Base-by-base conservation (phyloP, 108 stramenopile genomes). In the Fistulifera pelliculosa region DNA sequence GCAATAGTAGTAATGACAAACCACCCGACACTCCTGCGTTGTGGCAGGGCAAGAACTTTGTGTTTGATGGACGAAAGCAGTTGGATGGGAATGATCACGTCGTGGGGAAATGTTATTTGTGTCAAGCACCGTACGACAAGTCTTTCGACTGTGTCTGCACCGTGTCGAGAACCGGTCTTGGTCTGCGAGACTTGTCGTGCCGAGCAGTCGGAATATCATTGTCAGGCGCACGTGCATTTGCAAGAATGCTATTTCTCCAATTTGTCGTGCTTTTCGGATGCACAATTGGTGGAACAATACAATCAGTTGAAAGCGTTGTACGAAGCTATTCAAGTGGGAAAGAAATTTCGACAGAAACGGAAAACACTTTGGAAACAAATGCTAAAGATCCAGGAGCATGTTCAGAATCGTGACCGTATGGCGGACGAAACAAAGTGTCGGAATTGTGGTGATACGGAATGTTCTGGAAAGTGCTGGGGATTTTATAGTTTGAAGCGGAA, bases 1-100 rank as follows among this genome's bases (percentile, higher is more conserved):
- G 6, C 47, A 54, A 83, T 11, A 16, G 22, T n/a, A n/a, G 15
- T 49, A 69, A 43, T 15, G 31, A 35, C 3, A 35, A 35, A 6
- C 3, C 3, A 35, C 6, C 6, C 8, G 50, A 51, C 21, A 19
- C 15, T 23, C 19, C 15, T 28, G 10, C 56, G 38, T 56, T 84
- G 10, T 91, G 70, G 67, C 45, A 67, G 24, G 90, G 90, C 22
- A 84, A 84, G 60, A 91, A 91, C 56, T 91, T 91, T 70, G 90
- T 91, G 8, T 91, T 91, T 63, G 90, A 91, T 64, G 80, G 74
- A 16, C 73, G 90, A 16, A 47, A 45, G 5, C 57, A 71, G 15
- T 62, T 68, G 4, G 71, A 76, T 52, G 28, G 58, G 58, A 17
- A 52, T 71, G 31, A 35, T 8, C 6, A 35, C 3, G 31, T 35